Conservation (phyloP, 2,329 filamentous ascomycete species). For the Pseudogymnoascus sp. region DNA sequence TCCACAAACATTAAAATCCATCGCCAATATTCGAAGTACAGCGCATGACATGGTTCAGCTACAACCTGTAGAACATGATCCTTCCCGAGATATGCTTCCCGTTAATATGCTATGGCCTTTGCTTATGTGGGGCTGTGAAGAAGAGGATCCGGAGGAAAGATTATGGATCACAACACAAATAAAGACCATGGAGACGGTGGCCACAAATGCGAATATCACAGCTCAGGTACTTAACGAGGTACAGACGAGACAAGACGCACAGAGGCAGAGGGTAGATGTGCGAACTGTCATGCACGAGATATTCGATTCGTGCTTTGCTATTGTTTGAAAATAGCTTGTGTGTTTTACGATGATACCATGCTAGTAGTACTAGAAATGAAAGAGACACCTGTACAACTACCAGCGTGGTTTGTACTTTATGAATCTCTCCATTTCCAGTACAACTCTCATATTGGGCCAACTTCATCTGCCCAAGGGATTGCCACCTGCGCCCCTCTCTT, state of each 20-base stretch:
- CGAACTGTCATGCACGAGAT: constrained; percentile 37
- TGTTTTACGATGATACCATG: background rate
- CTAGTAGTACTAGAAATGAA: background rate
- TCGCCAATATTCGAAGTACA: constrained; percentile 40
- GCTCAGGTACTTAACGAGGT: constrained; percentile 39
- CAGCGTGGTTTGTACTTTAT: background rate
- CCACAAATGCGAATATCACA: constrained; percentile 36
- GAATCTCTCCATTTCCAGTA: background rate
- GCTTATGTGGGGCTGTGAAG: constrained; percentile 47
- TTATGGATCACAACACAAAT: constrained; percentile 44
- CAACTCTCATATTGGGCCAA: background rate
- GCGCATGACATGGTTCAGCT: constrained; percentile 34
- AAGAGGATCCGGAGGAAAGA: constrained; percentile 39
- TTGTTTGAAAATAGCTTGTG: constrained; percentile 8
- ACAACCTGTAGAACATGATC: background rate
- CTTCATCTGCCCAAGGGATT: constrained; percentile 7
- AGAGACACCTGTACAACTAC: background rate
- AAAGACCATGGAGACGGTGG: constrained; percentile 37
- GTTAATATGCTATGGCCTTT: constrained; percentile 50
- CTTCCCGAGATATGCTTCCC: constrained; percentile 34
- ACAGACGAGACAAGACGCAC: constrained; percentile 34
- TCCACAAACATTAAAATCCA: constrained; percentile 35
- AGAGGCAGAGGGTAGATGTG: constrained; percentile 35
- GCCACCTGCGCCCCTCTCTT: background rate
- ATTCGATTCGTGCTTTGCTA: constrained; percentile 17